Conservation (phyloP, 768 basidiomycete genomes). For the Asterophora lycoperdoides region DNA sequence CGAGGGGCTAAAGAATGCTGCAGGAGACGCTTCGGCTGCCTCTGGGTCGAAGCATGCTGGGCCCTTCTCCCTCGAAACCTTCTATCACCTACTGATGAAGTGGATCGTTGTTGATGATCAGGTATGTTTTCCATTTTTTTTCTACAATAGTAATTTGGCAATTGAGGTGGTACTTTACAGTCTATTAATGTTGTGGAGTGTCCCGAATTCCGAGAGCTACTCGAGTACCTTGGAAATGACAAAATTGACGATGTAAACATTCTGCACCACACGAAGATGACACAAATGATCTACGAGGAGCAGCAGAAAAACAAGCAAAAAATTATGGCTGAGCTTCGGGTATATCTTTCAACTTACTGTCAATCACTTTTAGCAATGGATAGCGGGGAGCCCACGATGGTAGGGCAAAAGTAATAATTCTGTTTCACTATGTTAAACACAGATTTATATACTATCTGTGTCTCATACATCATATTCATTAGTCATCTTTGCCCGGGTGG, state of each 20-base stretch:
- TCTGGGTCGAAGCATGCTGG: background rate
- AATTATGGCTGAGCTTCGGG: slow-evolving; percentile 22
- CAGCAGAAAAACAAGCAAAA: slow-evolving; percentile 19
- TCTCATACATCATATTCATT: too few relatives aligned
- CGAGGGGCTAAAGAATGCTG: background rate
- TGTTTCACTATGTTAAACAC: too few relatives aligned
- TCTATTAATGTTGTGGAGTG: slow-evolving; percentile 35
- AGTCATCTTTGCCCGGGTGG: too few relatives aligned
- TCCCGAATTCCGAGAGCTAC: slow-evolving; percentile 27
- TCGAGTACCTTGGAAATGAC: slow-evolving; percentile 23
- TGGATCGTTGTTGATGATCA: slow-evolving; percentile 30
- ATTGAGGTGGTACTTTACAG: slow-evolving; percentile 14
- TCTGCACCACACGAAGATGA: slow-evolving; percentile 31
- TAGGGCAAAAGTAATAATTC: too few relatives aligned
- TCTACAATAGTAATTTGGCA: too few relatives aligned
- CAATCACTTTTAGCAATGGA: too few relatives aligned
- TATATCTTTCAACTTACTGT: slow-evolving; percentile 5
- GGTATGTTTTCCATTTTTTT: slow-evolving; percentile 17
- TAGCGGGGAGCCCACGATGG: too few relatives aligned
- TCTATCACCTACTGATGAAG: slow-evolving; percentile 14
- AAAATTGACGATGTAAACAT: slow-evolving; percentile 25
- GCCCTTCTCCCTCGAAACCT: slow-evolving; percentile 21
- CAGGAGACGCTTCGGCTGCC: background rate
- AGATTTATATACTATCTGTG: too few relatives aligned
- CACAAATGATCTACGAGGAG: slow-evolving; percentile 22